phyloP scores from a whole-genome alignment of 2,329 filamentous ascomycete species.

The Myriosclerotinia scirpicola region DNA sequence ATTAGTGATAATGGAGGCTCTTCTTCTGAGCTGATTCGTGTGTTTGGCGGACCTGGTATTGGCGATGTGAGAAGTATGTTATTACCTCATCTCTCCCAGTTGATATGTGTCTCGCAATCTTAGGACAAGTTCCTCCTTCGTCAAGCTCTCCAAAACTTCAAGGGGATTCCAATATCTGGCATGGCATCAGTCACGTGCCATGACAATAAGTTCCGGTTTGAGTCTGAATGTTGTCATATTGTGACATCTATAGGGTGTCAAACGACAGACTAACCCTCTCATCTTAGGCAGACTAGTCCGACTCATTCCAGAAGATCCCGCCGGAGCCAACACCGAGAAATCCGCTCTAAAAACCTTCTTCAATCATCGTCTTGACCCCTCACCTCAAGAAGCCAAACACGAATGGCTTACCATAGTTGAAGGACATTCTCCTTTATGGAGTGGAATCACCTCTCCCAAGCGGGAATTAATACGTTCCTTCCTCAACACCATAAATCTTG shows the following conservation, averaged over 20 bases:
- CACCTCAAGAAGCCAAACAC: constrained; percentile 59
- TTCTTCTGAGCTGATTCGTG: constrained; percentile 88
- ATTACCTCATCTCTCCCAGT: background rate
- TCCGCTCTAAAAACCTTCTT: constrained; percentile 79
- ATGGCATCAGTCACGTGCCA: background rate
- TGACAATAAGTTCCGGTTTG: too few species aligned
- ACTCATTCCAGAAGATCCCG: constrained; percentile 70
- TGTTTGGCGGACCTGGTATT: constrained; percentile 89
- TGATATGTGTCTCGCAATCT: background rate
- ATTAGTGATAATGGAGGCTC: constrained; percentile 96
- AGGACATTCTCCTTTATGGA: constrained; percentile 71
- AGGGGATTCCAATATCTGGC: background rate
- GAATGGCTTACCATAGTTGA: constrained; percentile 93
- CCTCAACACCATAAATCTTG: constrained; percentile 73
- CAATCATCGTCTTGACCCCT: constrained; percentile 76
- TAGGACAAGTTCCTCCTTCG: background rate
- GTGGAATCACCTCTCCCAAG: constrained; percentile 66
- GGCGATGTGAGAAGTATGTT: constrained; percentile 72
- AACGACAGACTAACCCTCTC: background rate
- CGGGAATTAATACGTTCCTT: constrained; percentile 75
- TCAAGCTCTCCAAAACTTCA: background rate
- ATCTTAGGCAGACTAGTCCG: constrained; percentile 77
- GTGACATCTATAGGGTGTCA: background rate
- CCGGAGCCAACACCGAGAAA: constrained; percentile 55
- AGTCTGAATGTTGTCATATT: background rate